phyloP scores from a whole-genome alignment of 2,329 filamentous ascomycete genomes.

The Pseudogymnoascus sp. region DNA sequence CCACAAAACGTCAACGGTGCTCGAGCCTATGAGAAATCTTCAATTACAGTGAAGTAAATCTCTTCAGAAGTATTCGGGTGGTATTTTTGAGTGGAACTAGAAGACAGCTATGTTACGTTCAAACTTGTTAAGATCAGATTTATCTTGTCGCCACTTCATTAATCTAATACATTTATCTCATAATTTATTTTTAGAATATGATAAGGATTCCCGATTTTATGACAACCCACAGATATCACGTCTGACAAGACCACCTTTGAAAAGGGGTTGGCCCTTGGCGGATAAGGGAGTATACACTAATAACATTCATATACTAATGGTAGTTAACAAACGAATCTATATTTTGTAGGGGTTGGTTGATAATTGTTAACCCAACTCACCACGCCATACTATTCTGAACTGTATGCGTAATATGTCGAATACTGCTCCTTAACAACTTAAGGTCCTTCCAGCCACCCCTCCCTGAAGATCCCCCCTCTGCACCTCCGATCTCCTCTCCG shows the following conservation, averaged over 20 bases:
- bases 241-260: too few species aligned
- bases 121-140: not conserved
- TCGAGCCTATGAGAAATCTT: conserved; percentile 2
- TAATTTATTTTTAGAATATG: not conserved
- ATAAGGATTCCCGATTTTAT: not conserved
- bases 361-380: not conserved
- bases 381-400: conserved; percentile 2
- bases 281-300: not conserved
- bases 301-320: not conserved
- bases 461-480: not conserved
- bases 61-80: not conserved
- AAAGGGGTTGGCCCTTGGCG: too few species aligned
- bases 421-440: not conserved
- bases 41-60: not conserved
- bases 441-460: not conserved
- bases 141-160: not conserved
- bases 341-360: not conserved
- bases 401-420: not conserved
- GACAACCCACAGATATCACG: not conserved
- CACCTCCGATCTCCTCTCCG: not conserved
- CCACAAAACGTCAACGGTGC: not conserved
- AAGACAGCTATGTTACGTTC: not conserved
- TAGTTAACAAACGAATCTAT: not conserved
- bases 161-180: not conserved
- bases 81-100: not conserved